Conservation (phyloP, 176 grass and related monocot species). For the Ananas comosus region DNA sequence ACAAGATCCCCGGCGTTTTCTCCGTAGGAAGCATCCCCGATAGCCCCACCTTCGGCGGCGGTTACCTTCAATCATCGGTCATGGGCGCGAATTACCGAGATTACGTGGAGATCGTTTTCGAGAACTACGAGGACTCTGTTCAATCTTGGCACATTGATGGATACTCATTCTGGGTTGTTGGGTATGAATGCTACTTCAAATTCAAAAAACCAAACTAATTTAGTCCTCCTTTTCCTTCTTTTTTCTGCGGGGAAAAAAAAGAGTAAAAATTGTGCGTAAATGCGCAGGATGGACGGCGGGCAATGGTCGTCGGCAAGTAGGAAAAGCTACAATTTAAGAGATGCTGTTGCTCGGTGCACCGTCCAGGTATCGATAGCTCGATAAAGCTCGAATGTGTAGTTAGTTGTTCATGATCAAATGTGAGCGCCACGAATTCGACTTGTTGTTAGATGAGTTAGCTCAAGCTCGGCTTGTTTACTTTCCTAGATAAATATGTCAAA, state of each 20-base stretch:
- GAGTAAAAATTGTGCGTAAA: background rate
- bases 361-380: conserved; percentile 41
- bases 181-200: conserved; percentile 29
- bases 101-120: conserved; percentile 75
- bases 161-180: conserved; percentile 86
- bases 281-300: conserved; percentile 75
- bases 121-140: conserved; percentile 66
- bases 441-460: too few relatives aligned
- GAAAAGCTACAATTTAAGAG: conserved; percentile 66
- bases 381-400: background rate
- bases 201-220: background rate
- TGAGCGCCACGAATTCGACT: too few relatives aligned
- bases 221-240: background rate
- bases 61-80: conserved; percentile 55
- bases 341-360: conserved; percentile 66
- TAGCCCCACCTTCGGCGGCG: conserved; percentile 32
- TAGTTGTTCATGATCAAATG: too few relatives aligned
- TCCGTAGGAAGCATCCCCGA: conserved; percentile 45
- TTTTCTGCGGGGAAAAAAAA: background rate
- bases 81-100: conserved; percentile 69
- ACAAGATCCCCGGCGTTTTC: conserved; percentile 77
- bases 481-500: too few relatives aligned
- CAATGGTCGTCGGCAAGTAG: conserved; percentile 68
- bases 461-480: too few relatives aligned
- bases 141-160: conserved; percentile 92